These are phyloP conservation scores for Ascochyta viciae-villosae DNA, from an alignment of 2,329 filamentous ascomycete genomes.

Conservation along the genomic window DNA sequence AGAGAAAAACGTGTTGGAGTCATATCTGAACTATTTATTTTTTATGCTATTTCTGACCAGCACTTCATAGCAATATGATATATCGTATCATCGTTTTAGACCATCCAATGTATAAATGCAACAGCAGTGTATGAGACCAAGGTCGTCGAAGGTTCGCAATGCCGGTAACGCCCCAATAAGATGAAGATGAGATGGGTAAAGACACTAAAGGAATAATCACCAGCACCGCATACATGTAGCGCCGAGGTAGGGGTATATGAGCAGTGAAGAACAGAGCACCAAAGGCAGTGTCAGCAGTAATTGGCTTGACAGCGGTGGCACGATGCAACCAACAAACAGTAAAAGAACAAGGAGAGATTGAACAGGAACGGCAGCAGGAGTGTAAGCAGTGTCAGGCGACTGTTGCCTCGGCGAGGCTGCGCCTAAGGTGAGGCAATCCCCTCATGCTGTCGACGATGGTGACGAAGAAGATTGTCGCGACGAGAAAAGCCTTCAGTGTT, in stretches of 20 bases:
- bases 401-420: not conserved
- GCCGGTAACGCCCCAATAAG: not conserved
- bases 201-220: slow-evolving; percentile 1
- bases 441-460: slow-evolving; percentile 41
- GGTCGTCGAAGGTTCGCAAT: slow-evolving; percentile 1
- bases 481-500: slow-evolving; percentile 44
- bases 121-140: slow-evolving; percentile 5
- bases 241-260: slow-evolving; percentile 10
- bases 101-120: not conserved
- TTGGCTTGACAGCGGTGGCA: too few species aligned
- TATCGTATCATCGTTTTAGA: not conserved
- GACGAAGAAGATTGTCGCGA: slow-evolving; percentile 45
- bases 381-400: not conserved
- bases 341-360: not conserved
- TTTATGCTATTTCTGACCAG: slow-evolving; percentile 2
- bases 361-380: not conserved
- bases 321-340: not conserved
- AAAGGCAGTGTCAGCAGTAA: not conserved
- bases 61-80: slow-evolving; percentile 6
- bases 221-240: slow-evolving; percentile 1
- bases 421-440: slow-evolving; percentile 7
- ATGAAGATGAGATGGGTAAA: not conserved
- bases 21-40: not conserved
- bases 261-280: slow-evolving; percentile 1
- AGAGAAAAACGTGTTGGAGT: not conserved